Evolutionary conservation across 2,329 filamentous ascomycete genomes (phyloP), one percentile per base, ranked within the genome.

Genomic region (Thielaviopsis euricoi): DNA sequence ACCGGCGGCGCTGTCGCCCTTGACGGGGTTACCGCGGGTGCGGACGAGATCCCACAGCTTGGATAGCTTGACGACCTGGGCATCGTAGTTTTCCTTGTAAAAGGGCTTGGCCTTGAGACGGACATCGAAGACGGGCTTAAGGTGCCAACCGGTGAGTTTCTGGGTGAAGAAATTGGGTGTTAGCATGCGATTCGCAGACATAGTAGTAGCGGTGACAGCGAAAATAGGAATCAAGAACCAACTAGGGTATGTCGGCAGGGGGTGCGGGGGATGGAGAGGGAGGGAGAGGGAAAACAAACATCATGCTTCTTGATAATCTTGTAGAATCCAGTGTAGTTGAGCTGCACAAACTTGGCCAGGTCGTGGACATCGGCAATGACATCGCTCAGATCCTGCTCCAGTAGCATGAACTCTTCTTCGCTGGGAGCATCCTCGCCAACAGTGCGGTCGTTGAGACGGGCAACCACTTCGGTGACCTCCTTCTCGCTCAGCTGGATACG

Each of bases 291-390:
- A 5, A 12, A 43, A 62, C 86, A 65, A 71, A 91, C 87, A 73
- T 96, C 93, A 71, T 98, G 93, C 77, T 98, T 98, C 78, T 98
- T 98, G 72, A 98, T 95, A 63, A 98, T 98, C 77, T 98, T 98
- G 76, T 96, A 94, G 70, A 98, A 98, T 5, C 93, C 93, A 0
- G 91, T 97, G 69, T 98, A 98, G 73, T 98, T 98, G 68, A 98
- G 75, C 74, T 96, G 91, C 6, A 95, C 94, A 69, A 95, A 98
- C 73, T 97, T 97, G 70, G 93, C 90, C 61, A 98, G 78, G 67
- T 98, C 93, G 71, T 98, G 91, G 22, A 98, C 93, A 67, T 98
- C 91, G 64, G 93, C 93, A 69, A 98, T 98, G 67, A 98, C 90
- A 70, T 98, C 93, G 72, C 89, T 95, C 66, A 98, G 73, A 66